These are phyloP conservation scores for Kluyveromyces marxianus DNA, from an alignment of 1,139 yeast genomes.

Conservation along the genomic window DNA sequence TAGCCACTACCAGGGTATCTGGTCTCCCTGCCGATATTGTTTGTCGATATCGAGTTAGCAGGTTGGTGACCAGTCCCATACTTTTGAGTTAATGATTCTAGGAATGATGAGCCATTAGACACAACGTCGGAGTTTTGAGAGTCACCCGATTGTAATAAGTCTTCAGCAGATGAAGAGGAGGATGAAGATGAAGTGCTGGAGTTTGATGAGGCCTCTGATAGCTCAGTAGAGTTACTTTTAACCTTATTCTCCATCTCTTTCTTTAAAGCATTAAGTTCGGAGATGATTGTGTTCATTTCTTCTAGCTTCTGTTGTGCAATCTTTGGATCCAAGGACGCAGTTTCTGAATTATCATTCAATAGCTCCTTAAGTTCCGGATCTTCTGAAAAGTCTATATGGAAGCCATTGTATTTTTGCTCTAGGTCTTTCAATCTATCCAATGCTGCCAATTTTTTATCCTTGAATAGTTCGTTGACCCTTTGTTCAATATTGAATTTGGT, in stretches of 20 bases:
- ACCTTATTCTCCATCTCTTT: not conserved
- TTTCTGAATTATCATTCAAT: not conserved
- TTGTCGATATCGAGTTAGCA: not conserved
- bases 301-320: constrained; percentile 38
- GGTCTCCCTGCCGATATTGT: constrained; percentile 1
- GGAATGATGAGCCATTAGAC: constrained; percentile 21
- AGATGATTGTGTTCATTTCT: constrained; percentile 41
- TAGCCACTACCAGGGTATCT: constrained; percentile 11
- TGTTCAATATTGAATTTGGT: constrained; percentile 51
- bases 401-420: constrained; percentile 51
- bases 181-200: not conserved
- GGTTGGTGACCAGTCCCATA: constrained; percentile 22
- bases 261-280: constrained; percentile 25
- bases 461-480: constrained; percentile 47
- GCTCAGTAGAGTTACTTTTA: not conserved
- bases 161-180: constrained; percentile 6
- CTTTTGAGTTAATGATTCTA: constrained; percentile 28
- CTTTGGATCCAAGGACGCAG: constrained; percentile 34
- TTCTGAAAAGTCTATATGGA: constrained; percentile 46
- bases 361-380: constrained; percentile 5
- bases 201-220: not conserved
- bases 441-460: constrained; percentile 54
- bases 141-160: constrained; percentile 4
- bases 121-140: constrained; percentile 13
- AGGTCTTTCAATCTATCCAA: constrained; percentile 59